These are phyloP conservation scores for Pholiota molesta DNA, from an alignment of 768 basidiomycete species.

Conservation along the genomic window DNA sequence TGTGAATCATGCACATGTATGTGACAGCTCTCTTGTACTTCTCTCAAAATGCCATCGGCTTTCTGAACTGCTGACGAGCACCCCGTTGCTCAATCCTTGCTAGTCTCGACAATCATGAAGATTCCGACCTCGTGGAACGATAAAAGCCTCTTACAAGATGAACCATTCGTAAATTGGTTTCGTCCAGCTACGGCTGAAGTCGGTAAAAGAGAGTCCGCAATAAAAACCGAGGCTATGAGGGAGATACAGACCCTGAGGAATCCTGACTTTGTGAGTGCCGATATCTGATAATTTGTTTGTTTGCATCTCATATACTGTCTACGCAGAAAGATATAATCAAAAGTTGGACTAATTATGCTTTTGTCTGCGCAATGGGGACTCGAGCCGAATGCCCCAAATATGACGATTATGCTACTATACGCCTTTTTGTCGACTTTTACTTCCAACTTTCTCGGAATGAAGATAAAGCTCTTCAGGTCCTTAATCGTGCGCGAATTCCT, in stretches of 20 bases:
- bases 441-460: conserved; percentile 1
- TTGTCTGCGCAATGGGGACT: background rate
- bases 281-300: background rate
- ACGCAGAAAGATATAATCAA: conserved; percentile 7
- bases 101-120: conserved; percentile 16
- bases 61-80: background rate
- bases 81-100: background rate
- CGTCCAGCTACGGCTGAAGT: background rate
- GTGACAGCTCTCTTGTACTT: background rate
- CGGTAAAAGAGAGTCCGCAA: background rate
- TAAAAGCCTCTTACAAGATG: conserved; percentile 22
- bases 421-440: conserved; percentile 3
- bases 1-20: background rate
- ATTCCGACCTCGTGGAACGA: conserved; percentile 28
- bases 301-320: background rate
- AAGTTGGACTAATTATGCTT: conserved; percentile 7
- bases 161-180: conserved; percentile 20
- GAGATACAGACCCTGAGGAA: background rate
- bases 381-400: background rate
- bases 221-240: background rate
- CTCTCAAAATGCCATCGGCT: background rate
- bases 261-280: conserved; percentile 1
- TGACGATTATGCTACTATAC: background rate
- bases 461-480: background rate
- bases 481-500: background rate